phyloP scores from a whole-genome alignment of 2,329 filamentous ascomycete genomes.

The Periconia sp. region DNA sequence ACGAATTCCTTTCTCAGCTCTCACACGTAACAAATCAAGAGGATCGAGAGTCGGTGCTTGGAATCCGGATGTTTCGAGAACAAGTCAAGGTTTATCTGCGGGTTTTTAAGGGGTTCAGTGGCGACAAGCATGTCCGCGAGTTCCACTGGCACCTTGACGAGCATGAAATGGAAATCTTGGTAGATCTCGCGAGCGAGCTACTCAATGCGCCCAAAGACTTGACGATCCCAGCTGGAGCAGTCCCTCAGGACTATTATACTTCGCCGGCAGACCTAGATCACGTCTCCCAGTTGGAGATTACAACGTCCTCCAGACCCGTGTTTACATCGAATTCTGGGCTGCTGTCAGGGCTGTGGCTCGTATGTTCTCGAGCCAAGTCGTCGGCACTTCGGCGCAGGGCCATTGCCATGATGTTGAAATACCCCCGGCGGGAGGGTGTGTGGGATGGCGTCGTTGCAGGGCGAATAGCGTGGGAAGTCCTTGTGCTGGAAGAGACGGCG shows the following conservation, averaged over 20 bases:
- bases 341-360: constrained; percentile 32
- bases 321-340: constrained; percentile 34
- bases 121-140: constrained; percentile 1
- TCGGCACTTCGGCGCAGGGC: constrained; percentile 28
- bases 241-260: constrained; percentile 17
- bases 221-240: constrained; percentile 19
- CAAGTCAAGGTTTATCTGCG: constrained; percentile 12
- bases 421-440: constrained; percentile 56
- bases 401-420: constrained; percentile 29
- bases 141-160: constrained; percentile 21
- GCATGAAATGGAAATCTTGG: constrained; percentile 14
- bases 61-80: constrained; percentile 16
- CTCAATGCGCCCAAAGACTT: constrained; percentile 24
- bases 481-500: constrained; percentile 34
- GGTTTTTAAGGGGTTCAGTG: constrained; percentile 10
- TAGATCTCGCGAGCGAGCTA: constrained; percentile 20
- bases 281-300: not conserved
- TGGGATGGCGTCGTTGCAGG: constrained; percentile 67
- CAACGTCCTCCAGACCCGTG: constrained; percentile 20
- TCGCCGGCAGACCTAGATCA: constrained; percentile 12
- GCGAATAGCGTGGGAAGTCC: constrained; percentile 29
- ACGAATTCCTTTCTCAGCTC: constrained; percentile 13
- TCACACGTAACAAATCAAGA: constrained; percentile 6
- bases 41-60: constrained; percentile 9
- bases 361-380: constrained; percentile 27